Percentiles rank a stretch among this genome's conserved stretches.
Evolutionary conservation across 108 stramenopile species (phyloP).

Genomic region (Fragilaria crotonensis): DNA sequence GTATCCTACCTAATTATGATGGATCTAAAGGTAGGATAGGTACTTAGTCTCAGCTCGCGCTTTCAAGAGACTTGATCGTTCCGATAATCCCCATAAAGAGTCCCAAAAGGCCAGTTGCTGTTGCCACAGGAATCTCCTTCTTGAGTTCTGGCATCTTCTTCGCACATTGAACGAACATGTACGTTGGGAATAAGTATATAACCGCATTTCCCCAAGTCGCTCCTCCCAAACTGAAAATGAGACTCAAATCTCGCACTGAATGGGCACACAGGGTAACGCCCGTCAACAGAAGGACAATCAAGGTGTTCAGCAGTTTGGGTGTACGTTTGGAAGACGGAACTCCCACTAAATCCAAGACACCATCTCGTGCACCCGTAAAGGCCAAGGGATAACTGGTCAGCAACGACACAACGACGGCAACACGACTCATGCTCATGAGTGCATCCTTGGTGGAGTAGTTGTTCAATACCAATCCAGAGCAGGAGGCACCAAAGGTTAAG

Average conservation of each 20-base stretch:
- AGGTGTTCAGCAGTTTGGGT: conserved; percentile 29
- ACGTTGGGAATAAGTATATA: conserved; percentile 70
- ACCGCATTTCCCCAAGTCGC: conserved; percentile 82
- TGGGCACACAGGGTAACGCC: conserved; percentile 48
- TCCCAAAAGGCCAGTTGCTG: conserved; percentile 22
- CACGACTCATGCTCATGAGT: conserved; percentile 60
- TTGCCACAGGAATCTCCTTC: not conserved
- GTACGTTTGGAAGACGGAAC: conserved; percentile 40
- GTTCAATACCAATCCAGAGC: conserved; percentile 81
- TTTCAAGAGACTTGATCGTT: conserved; percentile 32
- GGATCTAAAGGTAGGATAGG: too few species aligned
- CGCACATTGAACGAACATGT: conserved; percentile 36
- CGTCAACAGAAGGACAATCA: conserved; percentile 44
- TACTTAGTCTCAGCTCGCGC: too few species aligned
- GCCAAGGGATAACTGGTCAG: conserved; percentile 39
- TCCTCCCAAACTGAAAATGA: conserved; percentile 72
- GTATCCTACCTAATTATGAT: too few species aligned
- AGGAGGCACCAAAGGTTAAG: conserved; percentile 75
- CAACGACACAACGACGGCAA: conserved; percentile 74
- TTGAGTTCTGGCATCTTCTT: not conserved
- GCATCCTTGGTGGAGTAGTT: conserved; percentile 81
- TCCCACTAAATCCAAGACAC: conserved; percentile 52
- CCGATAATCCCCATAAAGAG: conserved; percentile 47
- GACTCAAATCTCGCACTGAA: conserved; percentile 47
- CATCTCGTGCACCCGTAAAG: conserved; percentile 70